phyloP scores from a whole-genome alignment of 2,329 filamentous ascomycete genomes.

The Camillea tinctor region DNA sequence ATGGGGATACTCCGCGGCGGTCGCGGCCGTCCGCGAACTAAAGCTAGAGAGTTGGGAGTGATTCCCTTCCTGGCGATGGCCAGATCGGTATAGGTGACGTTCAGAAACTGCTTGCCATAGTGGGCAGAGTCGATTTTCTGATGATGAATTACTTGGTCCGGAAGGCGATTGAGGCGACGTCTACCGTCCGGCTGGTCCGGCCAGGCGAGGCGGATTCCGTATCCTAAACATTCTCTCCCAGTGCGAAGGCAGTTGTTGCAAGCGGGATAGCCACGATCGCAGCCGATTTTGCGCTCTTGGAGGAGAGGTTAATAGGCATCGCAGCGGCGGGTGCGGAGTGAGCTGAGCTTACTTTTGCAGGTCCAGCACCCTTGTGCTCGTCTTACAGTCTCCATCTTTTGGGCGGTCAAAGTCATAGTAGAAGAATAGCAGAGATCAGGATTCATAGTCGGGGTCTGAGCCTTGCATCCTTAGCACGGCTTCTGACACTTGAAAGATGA shows the following conservation, averaged over 20 bases:
- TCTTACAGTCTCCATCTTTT: slow-evolving; percentile 32
- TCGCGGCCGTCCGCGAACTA: slow-evolving; percentile 26
- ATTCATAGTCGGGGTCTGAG: slow-evolving; percentile 20
- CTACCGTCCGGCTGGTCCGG: slow-evolving; percentile 47
- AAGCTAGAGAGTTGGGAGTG: slow-evolving; percentile 24
- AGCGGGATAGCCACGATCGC: slow-evolving; percentile 41
- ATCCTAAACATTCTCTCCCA: slow-evolving; percentile 42
- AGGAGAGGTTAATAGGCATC: slow-evolving; percentile 12
- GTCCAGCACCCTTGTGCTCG: slow-evolving; percentile 42
- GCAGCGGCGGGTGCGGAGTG: slow-evolving; percentile 7
- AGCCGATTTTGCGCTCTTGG: slow-evolving; percentile 47
- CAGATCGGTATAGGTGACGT: slow-evolving; percentile 39
- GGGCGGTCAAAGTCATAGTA: slow-evolving; percentile 10
- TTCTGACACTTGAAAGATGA: slow-evolving; percentile 20
- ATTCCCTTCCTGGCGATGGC: slow-evolving; percentile 31
- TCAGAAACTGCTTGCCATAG: slow-evolving; percentile 39
- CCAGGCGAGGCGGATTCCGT: slow-evolving; percentile 46
- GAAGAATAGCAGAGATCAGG: slow-evolving; percentile 18
- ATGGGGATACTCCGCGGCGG: slow-evolving; percentile 28
- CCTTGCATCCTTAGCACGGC: slow-evolving; percentile 29
- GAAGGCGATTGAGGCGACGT: slow-evolving; percentile 31
- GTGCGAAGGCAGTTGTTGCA: slow-evolving; percentile 45
- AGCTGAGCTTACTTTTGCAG: slow-evolving; percentile 38
- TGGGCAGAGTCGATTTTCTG: slow-evolving; percentile 27
- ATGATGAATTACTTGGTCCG: slow-evolving; percentile 31